Evolutionary conservation across 306 rosid genomes (phyloP), one percentile per base, ranked within the genome.

Genomic region (Purshia tridentata): DNA sequence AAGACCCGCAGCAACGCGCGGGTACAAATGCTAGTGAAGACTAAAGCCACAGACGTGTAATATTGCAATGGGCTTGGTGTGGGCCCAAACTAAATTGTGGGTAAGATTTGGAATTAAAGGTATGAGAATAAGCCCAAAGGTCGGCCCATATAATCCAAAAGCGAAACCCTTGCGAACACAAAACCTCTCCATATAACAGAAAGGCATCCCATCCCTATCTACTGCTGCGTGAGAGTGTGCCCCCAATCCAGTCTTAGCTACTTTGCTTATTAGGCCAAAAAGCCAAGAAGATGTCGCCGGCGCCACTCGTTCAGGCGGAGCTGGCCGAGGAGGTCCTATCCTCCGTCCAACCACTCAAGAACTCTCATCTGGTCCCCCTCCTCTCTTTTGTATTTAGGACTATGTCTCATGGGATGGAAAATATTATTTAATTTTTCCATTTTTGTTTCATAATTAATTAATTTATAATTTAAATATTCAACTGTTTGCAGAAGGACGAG

Each of bases 271-370:
- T 29, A 46, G 29, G 29, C 75, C 50, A 50, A 70, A 64, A 29
- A 29, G 0, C 62, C 70, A 79, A 67, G 8, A 42, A 80, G 41
- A 91, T 91, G 97, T 77, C 97, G 62, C 97, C 97, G 40, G 91
- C 89, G 57, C 92, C 90, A 65, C 85, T 87, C 6, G 89, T 84
- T 64, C 94, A 87, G 42, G 42, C 46, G 73, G 94, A 88, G 7
- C 61, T 46, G 15, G 15, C 79, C 6, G 83, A 78, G 44, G 78
- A 71, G 57, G 12, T 81, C 59, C 68, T 77, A 13, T 2, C 76
- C 39, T n/a, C 65, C 40, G 91, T 85, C 0, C 83, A 89, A 9
- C 14, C 83, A 23, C 82, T n/a, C 74, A 85, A 77, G 78, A 77
- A 56, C 40, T 58, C 84, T 64, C 80, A 77, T 6, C 81, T 84